Evolutionary conservation across 192 early-diverging fungal genomes (phyloP).

Genomic region (Rhizophlyctis rosea): DNA sequence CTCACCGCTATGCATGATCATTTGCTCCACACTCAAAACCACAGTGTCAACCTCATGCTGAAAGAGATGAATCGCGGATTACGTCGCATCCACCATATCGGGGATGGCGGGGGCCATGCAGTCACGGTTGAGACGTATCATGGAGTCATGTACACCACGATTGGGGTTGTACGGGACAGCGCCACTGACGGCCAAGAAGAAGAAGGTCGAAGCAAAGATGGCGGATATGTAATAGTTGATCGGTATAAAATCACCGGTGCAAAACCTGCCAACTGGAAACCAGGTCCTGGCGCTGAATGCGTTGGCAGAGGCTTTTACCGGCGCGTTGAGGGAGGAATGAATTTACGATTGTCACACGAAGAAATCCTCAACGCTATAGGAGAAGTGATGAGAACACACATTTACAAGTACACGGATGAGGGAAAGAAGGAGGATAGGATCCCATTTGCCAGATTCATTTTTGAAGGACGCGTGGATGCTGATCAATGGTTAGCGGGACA

Average conservation of each 20-base stretch:
- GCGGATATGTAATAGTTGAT: constrained; percentile 4
- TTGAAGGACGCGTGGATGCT: constrained; percentile 5
- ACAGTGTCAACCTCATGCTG: constrained; percentile 2
- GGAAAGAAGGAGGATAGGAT: constrained; percentile 10
- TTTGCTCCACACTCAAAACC: constrained; percentile 4
- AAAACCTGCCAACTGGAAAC: constrained; percentile 40
- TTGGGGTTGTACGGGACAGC: too few species aligned
- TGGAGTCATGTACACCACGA: constrained; percentile 6
- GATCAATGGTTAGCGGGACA: background rate
- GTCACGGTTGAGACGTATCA: constrained; percentile 15
- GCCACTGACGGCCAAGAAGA: background rate
- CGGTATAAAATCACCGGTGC: constrained; percentile 14
- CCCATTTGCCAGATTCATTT: constrained; percentile 21
- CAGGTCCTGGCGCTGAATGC: constrained; percentile 30
- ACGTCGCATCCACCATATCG: constrained; percentile 6
- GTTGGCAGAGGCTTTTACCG: constrained; percentile 25
- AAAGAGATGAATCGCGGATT: constrained; percentile 16
- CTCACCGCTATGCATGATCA: constrained; percentile 2
- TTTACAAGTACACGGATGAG: constrained; percentile 30
- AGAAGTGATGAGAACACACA: constrained; percentile 17
- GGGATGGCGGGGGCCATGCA: background rate
- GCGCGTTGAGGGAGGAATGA: background rate
- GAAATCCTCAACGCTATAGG: constrained; percentile 24
- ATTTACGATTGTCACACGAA: constrained; percentile 21
- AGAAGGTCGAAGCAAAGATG: too few species aligned